A percentile compares a stretch with the other conserved stretches of the same genome.
These are phyloP conservation scores for Euphrasia confusa DNA, from an alignment of 257 asterid genomes.

Conservation along the genomic window DNA sequence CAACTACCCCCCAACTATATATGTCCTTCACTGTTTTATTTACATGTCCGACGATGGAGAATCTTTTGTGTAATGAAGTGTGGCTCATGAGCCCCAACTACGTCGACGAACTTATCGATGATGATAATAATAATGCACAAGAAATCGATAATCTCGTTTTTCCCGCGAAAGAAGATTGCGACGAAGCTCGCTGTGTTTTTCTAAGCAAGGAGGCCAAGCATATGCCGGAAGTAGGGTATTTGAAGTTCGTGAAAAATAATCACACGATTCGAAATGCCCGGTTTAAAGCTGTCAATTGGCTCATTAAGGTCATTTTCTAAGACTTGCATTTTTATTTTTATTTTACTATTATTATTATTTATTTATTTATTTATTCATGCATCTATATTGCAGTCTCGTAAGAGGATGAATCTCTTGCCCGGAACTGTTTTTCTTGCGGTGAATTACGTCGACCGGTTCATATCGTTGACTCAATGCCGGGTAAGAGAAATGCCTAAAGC, in stretches of 20 bases:
- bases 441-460: conserved; percentile 66
- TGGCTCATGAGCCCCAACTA: conserved; percentile 37
- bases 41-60: conserved; percentile 20
- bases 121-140: neutral
- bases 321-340: neutral
- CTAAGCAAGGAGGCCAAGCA: conserved; percentile 38
- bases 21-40: neutral
- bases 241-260: conserved; percentile 22
- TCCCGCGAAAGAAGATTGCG: conserved; percentile 35
- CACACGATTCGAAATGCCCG: conserved; percentile 35
- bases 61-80: conserved; percentile 51
- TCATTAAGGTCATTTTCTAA: conserved; percentile 45
- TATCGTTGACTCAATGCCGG: conserved; percentile 40
- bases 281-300: conserved; percentile 42
- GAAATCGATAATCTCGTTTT: conserved; percentile 6
- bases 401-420: conserved; percentile 43
- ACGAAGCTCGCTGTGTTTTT: conserved; percentile 29
- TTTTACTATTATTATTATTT: neutral
- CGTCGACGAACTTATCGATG: neutral
- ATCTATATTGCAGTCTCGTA: conserved; percentile 40
- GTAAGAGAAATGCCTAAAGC: conserved; percentile 34
- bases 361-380: neutral
- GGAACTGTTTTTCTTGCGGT: conserved; percentile 56
- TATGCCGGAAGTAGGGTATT: conserved; percentile 39
- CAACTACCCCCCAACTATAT: neutral